These are phyloP conservation scores for Betula pendula DNA, from an alignment of 306 rosid species.

Conservation along the genomic window DNA sequence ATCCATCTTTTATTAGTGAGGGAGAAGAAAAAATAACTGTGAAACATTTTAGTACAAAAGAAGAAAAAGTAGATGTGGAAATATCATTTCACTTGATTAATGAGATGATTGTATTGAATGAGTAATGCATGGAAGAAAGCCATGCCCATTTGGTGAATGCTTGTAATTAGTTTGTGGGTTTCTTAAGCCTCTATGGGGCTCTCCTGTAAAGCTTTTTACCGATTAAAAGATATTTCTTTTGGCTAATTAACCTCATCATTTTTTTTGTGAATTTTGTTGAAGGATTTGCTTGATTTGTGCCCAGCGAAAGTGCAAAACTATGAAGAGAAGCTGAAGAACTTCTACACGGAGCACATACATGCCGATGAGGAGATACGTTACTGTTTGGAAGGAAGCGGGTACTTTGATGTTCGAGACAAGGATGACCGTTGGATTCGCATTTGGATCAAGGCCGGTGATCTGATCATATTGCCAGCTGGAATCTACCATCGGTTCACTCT, in stretches of 20 bases:
- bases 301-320: slow-evolving; percentile 75
- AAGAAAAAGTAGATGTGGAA: background rate
- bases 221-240: background rate
- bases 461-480: slow-evolving; percentile 93
- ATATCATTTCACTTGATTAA: background rate
- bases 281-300: slow-evolving; percentile 85
- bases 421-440: slow-evolving; percentile 84
- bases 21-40: background rate
- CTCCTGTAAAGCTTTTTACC: background rate
- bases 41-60: background rate
- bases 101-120: background rate
- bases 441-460: slow-evolving; percentile 85
- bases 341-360: slow-evolving; percentile 93
- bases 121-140: background rate
- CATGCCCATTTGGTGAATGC: background rate
- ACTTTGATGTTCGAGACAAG: slow-evolving; percentile 82
- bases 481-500: slow-evolving; percentile 92
- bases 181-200: no score
- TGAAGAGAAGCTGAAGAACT: slow-evolving; percentile 79
- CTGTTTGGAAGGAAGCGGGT: slow-evolving; percentile 84
- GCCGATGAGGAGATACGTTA: slow-evolving; percentile 91
- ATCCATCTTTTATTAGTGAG: background rate
- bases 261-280: slow-evolving; percentile 2
- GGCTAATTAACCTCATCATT: background rate
- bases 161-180: background rate